Base-by-base conservation (phyloP, 192 early-diverging fungal genomes). In the Coemansia sp. region DNA sequence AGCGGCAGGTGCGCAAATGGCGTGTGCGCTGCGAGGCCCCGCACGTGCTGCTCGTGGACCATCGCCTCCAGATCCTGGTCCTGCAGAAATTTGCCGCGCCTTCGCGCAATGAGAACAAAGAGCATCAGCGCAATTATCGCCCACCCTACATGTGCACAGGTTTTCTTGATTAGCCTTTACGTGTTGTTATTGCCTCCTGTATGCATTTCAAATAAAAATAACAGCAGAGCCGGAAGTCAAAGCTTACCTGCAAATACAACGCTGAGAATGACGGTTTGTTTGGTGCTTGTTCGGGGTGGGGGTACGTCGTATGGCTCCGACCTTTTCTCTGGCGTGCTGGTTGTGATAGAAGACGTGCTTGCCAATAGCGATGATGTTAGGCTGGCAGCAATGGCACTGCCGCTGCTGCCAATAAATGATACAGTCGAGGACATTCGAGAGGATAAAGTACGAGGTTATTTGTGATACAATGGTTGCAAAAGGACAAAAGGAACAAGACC, bases 261-360 rank as follows among this genome's bases (percentile, higher is more conserved):
- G 23, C 58, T 61, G 20, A 72, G 64, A 39, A 72, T 72, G 24
- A 59, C 44, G 20, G 71, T 66, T 9, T 72, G 71, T 53, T 58
- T 49, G 23, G 48, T 36, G 60, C 43, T 72, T 39, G 64, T 51
- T 26, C 35, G 7, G 57, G 35, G 18, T 59, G 57, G 57, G 1
- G n/a, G 33, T 20, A 59, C n/a, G 10, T 36, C 57, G 8, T 59
- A 10, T 4, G 57, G 38, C 11, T n/a, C 57, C 9, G 57, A 8
- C 34, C 3, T 34, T 20, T 59, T 4, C 57, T 18, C 15, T 4
- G 57, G 57, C 8, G 35, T 35, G 24, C 51, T 26, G 51, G 51
- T 26, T 26, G 51, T 10, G 21, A 21, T 26, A 0, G 24, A 8
- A 20, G 46, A 30, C 30, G 30, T 49, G 46, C 46, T 49, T 49